phyloP scores from a whole-genome alignment of 2,329 filamentous ascomycete genomes.

The Cladosporium velox region DNA sequence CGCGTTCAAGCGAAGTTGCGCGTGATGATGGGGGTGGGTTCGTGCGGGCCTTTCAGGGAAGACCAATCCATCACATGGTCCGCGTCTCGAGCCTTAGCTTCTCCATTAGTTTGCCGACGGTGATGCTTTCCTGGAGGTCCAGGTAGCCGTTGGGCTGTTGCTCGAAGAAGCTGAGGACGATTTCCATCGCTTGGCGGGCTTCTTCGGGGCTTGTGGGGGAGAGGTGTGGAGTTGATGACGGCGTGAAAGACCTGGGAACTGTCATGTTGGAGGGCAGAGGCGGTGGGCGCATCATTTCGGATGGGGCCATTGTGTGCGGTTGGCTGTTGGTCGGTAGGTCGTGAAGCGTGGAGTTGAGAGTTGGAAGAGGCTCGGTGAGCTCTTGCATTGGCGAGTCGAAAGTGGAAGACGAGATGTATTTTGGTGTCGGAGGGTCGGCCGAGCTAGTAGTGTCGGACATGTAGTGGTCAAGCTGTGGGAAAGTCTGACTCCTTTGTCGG shows the following conservation, averaged over 20 bases:
- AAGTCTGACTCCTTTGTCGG: slow-evolving; percentile 83
- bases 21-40: not conserved
- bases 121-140: slow-evolving; percentile 75
- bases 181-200: slow-evolving; percentile 76
- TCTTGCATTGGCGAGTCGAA: slow-evolving; percentile 41
- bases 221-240: slow-evolving; percentile 44
- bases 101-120: slow-evolving; percentile 79
- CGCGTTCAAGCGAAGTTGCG: not conserved
- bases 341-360: slow-evolving; percentile 46
- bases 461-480: slow-evolving; percentile 69
- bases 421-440: slow-evolving; percentile 58
- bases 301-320: slow-evolving; percentile 32
- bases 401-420: slow-evolving; percentile 49
- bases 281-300: slow-evolving; percentile 50
- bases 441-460: slow-evolving; percentile 49
- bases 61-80: not conserved
- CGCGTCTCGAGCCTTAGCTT: slow-evolving; percentile 66
- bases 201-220: slow-evolving; percentile 80
- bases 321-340: slow-evolving; percentile 31
- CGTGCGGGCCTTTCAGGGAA: not conserved
- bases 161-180: slow-evolving; percentile 79
- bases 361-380: slow-evolving; percentile 37
- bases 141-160: slow-evolving; percentile 68
- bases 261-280: slow-evolving; percentile 41
- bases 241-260: slow-evolving; percentile 19